Percentiles rank a stretch among this genome's conserved stretches.
Evolutionary conservation across 352 stramenopile genomes (phyloP).

Genomic region (Stramenopiles sp.): DNA sequence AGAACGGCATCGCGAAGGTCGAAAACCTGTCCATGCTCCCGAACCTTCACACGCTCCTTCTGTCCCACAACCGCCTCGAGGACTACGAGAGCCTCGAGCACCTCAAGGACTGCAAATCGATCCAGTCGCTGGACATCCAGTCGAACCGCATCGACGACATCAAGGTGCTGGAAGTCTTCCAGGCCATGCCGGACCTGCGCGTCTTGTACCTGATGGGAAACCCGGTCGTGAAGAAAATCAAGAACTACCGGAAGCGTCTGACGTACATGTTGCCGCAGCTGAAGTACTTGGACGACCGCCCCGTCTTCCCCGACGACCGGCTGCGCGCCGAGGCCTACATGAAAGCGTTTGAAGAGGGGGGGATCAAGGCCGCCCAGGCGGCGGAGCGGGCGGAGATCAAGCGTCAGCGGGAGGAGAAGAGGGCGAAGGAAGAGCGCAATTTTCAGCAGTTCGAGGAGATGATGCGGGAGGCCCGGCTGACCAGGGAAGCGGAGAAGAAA

Average conservation of each 20-base stretch:
- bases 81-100: conserved; percentile 38
- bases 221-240: conserved; percentile 58
- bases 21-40: conserved; percentile 33
- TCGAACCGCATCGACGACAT: conserved; percentile 48
- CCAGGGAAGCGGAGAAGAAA: conserved; percentile 34
- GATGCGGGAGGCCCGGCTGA: conserved; percentile 39
- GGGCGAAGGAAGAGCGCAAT: conserved; percentile 51
- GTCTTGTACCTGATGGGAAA: conserved; percentile 57
- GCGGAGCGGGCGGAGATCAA: conserved; percentile 59
- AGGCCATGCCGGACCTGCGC: conserved; percentile 47
- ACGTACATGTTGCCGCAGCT: conserved; percentile 46
- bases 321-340: conserved; percentile 47
- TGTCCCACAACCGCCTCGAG: conserved; percentile 35
- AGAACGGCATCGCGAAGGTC: conserved; percentile 50
- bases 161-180: conserved; percentile 38
- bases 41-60: not conserved
- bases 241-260: conserved; percentile 54
- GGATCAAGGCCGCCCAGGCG: conserved; percentile 35
- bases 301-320: conserved; percentile 58
- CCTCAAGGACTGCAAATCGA: conserved; percentile 37
- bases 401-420: conserved; percentile 55
- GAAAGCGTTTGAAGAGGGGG: conserved; percentile 24
- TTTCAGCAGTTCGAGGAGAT: conserved; percentile 62
- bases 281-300: conserved; percentile 51
- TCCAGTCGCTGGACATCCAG: conserved; percentile 52